These are phyloP conservation scores for Tricholoma saponaceum DNA, from an alignment of 768 basidiomycete species.

Conservation along the genomic window DNA sequence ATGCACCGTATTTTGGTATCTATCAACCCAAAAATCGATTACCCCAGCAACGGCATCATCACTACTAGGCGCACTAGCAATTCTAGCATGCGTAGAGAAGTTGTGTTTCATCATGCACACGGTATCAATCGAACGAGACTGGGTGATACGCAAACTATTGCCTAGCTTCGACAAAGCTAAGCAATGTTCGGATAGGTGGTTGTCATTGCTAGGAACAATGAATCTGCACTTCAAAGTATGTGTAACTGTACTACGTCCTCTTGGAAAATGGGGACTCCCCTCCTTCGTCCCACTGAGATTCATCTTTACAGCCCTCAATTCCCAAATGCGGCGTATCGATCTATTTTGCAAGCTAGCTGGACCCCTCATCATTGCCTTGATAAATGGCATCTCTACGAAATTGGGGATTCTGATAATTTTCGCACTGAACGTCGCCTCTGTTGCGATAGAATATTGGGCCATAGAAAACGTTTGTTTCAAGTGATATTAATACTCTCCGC, in stretches of 20 bases:
- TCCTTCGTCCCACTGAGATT: background rate
- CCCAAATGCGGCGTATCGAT: slow-evolving; percentile 28
- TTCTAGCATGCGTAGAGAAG: slow-evolving; percentile 24
- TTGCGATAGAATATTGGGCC: slow-evolving; percentile 19
- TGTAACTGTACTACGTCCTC: background rate
- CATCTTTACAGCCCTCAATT: slow-evolving; percentile 16
- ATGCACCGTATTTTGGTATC: slow-evolving; percentile 17
- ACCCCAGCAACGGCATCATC: background rate
- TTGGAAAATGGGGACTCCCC: background rate
- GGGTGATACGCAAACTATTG: slow-evolving; percentile 13
- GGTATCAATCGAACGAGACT: slow-evolving; percentile 24
- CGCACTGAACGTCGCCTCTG: slow-evolving; percentile 15
- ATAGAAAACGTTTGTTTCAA: slow-evolving; percentile 18
- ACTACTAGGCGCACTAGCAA: slow-evolving; percentile 2
- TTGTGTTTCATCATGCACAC: slow-evolving; percentile 21
- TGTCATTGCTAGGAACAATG: slow-evolving; percentile 1
- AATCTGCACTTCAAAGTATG: background rate
- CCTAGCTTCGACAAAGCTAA: background rate
- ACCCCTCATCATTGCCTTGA: slow-evolving; percentile 20
- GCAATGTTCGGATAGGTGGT: background rate
- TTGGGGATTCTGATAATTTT: slow-evolving; percentile 16
- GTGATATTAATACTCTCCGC: background rate
- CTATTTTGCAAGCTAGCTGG: slow-evolving; percentile 24
- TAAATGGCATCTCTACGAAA: slow-evolving; percentile 18
- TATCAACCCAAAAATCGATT: background rate